Base-by-base conservation (phyloP, 179 eudicot species). In the Sideroxylon spinosum region DNA sequence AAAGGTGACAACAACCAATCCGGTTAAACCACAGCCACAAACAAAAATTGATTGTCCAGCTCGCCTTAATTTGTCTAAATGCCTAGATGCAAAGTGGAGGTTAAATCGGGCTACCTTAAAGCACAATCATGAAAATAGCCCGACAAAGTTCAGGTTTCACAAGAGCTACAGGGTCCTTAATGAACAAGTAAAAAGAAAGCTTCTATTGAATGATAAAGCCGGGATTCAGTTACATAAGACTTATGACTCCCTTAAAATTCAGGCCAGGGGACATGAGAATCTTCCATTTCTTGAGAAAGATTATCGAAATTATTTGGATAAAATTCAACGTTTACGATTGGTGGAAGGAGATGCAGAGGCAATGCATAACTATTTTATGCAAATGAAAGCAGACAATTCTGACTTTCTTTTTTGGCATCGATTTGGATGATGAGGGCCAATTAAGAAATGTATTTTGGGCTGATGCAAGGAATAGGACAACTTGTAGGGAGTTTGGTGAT, bases 401-500 rank as follows among this genome's bases (percentile, higher is more conserved):
- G 1, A 68, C 7, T 77, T 77, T 12, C 53, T 50, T 50, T 19
- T 13, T 17, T 68, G 50, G 19, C 23, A 60, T 60, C 25, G 6
- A 77, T 55, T 6, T 20, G 22, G 60, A 77, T 68, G 44, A 44
- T 2, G 59, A 78, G 19, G 74, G 67, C 0, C 26, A 44, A 14
- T 44, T 78, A 17, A 4, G 44, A 1, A 67, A 67, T 11, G 53
- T 68, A 0, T 68, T 56, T 6, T 12, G 67, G 74, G 76, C 28
- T 7, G 69, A 78, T 32, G 44, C 75, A 8, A 59, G 66, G 19
- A 16, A 59, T 9, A 59, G 49, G 26, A 60, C 68, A 19, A 32
- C n/a, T 7, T 59, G 19, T 9, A 68, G 60, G 37, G 50, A 70
- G 9, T 78, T 78, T 60, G 68, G 69, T 5, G 68, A 70, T 14